Evolutionary conservation across 2,329 filamentous ascomycete genomes (phyloP).

Genomic region (Sclerotinia nivalis): DNA sequence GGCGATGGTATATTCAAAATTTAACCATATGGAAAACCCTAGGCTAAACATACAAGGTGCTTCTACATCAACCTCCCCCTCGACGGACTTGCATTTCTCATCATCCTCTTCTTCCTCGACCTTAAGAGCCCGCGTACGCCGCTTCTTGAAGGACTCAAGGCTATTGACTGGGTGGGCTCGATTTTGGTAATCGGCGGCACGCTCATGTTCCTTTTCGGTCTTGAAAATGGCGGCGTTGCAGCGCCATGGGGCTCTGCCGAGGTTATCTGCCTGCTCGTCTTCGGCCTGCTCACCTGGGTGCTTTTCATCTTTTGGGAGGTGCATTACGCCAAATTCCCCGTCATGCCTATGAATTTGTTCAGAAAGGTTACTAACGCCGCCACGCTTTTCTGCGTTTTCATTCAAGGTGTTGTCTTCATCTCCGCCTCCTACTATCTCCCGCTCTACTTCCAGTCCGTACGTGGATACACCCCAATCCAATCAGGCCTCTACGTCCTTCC

Average conservation of each 20-base stretch:
- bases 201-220: slow-evolving; percentile 78
- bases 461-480: slow-evolving; percentile 65
- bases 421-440: slow-evolving; percentile 47
- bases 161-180: slow-evolving; percentile 60
- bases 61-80: no score
- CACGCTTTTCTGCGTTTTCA: background rate
- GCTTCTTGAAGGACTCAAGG: slow-evolving; percentile 58
- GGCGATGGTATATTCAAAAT: slow-evolving; percentile 45
- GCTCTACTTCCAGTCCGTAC: slow-evolving; percentile 80
- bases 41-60: no score
- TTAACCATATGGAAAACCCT: no score
- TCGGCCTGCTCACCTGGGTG: slow-evolving; percentile 58
- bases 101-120: slow-evolving; percentile 62
- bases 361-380: slow-evolving; percentile 56
- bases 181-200: slow-evolving; percentile 69
- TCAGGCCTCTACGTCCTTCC: slow-evolving; percentile 75
- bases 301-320: slow-evolving; percentile 72
- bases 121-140: slow-evolving; percentile 63
- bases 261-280: slow-evolving; percentile 76
- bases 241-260: slow-evolving; percentile 71
- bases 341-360: slow-evolving; percentile 76
- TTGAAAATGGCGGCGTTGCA: slow-evolving; percentile 76
- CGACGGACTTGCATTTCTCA: slow-evolving; percentile 45
- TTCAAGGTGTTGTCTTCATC: slow-evolving; percentile 56
- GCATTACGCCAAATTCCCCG: slow-evolving; percentile 69